Percentiles rank a stretch among this genome's conserved stretches.
phyloP scores from a whole-genome alignment of 768 basidiomycete genomes.

The Tylopilus sp. region DNA sequence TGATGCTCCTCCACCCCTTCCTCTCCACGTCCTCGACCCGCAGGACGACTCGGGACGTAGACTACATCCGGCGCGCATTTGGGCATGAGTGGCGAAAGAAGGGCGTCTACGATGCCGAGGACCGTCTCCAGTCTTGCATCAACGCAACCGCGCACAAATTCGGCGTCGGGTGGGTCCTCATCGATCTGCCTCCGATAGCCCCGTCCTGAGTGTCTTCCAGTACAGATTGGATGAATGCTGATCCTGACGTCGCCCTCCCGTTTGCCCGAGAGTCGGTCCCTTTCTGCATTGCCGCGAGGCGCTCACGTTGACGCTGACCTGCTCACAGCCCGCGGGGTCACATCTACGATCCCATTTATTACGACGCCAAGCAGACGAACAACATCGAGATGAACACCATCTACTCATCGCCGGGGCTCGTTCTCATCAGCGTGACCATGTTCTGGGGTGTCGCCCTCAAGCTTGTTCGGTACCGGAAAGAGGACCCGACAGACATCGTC shows the following conservation, averaged over 20 bases:
- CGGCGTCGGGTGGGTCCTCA: constrained; percentile 41
- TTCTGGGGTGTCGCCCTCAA: constrained; percentile 74
- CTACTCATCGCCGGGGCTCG: constrained; percentile 53
- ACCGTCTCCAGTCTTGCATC: constrained; percentile 56
- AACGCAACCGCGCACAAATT: constrained; percentile 48
- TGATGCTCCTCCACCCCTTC: constrained; percentile 62
- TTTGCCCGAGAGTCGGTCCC: constrained; percentile 55
- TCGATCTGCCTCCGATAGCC: background rate
- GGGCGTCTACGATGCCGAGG: constrained; percentile 50
- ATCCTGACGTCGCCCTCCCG: constrained; percentile 69
- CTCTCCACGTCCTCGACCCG: constrained; percentile 40
- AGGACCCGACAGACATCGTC: constrained; percentile 64
- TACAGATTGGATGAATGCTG: constrained; percentile 74
- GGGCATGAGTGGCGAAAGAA: constrained; percentile 47
- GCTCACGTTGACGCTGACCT: constrained; percentile 4
- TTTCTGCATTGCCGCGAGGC: background rate
- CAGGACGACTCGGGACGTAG: constrained; percentile 61
- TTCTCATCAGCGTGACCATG: constrained; percentile 59
- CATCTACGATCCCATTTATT: constrained; percentile 59
- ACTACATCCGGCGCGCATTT: constrained; percentile 64
- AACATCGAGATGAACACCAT: constrained; percentile 56
- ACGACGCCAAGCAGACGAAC: constrained; percentile 46
- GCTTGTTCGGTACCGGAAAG: constrained; percentile 60
- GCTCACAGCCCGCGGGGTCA: constrained; percentile 20
- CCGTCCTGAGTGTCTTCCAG: constrained; percentile 10